These are phyloP conservation scores for Fusarium tanahbumbuense DNA, from an alignment of 2,329 filamentous ascomycete genomes.

Conservation along the genomic window DNA sequence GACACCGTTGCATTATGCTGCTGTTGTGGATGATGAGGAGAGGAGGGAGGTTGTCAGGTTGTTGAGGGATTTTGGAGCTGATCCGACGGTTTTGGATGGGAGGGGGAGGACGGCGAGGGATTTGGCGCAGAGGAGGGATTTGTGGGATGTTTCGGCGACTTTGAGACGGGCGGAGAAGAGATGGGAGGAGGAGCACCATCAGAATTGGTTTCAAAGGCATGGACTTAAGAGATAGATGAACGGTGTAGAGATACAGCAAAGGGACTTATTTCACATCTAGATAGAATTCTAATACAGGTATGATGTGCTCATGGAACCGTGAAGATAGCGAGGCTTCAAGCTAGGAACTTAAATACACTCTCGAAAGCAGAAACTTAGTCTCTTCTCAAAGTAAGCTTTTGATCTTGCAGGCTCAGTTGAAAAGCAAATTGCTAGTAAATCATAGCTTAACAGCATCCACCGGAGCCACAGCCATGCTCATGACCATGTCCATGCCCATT, in stretches of 20 bases:
- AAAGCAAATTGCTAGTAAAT: neutral
- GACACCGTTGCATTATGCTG: conserved; percentile 50
- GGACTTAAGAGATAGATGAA: conserved; percentile 29
- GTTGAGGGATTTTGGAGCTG: conserved; percentile 47
- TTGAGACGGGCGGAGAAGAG: conserved; percentile 50
- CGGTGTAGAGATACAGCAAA: neutral
- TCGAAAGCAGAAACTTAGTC: no score
- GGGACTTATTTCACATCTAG: neutral
- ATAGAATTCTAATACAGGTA: no score
- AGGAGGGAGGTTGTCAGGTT: conserved; percentile 47
- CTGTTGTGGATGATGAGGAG: conserved; percentile 49
- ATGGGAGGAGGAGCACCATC: conserved; percentile 50
- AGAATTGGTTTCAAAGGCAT: conserved; percentile 47
- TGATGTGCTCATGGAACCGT: neutral
- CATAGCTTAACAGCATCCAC: conserved; percentile 21
- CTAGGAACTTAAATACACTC: conserved; percentile 15
- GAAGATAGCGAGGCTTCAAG: conserved; percentile 20
- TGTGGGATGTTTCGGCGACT: conserved; percentile 50
- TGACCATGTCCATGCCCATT: conserved; percentile 24
- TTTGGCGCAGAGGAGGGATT: conserved; percentile 49
- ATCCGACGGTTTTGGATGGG: conserved; percentile 46
- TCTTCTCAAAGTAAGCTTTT: neutral
- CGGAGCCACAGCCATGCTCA: conserved; percentile 23
- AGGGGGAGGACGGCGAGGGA: conserved; percentile 48
- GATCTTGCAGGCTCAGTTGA: neutral